These are phyloP conservation scores for Atalantia buxifolia DNA, from an alignment of 345 rosid species.

Conservation along the genomic window DNA sequence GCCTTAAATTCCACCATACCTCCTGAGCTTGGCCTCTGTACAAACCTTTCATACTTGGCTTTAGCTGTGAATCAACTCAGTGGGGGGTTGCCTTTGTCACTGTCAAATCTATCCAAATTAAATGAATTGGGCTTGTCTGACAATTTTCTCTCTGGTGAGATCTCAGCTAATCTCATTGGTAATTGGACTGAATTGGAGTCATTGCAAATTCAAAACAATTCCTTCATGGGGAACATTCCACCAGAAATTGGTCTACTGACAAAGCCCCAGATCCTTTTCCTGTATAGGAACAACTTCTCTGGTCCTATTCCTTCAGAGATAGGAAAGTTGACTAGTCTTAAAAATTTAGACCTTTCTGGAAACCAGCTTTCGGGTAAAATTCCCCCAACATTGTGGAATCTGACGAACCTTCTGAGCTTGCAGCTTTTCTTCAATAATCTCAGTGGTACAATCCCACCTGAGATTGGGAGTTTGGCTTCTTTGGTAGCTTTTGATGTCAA, in stretches of 20 bases:
- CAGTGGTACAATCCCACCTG: conserved; percentile 48
- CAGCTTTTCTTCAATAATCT: conserved; percentile 50
- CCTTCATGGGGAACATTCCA: conserved; percentile 46
- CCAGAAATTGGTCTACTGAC: conserved; percentile 36
- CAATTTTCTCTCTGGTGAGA: conserved; percentile 44
- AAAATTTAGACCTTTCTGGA: conserved; percentile 33
- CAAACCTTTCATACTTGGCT: conserved; percentile 51
- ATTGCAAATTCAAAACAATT: conserved; percentile 51
- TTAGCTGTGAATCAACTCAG: conserved; percentile 46
- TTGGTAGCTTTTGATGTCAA: conserved; percentile 37
- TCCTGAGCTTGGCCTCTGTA: conserved; percentile 49
- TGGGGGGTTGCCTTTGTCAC: conserved; percentile 49
- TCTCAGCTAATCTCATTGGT: conserved; percentile 35
- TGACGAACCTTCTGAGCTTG: conserved; percentile 30
- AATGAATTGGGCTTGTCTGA: conserved; percentile 31
- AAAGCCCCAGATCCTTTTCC: conserved; percentile 30
- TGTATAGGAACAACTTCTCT: conserved; percentile 40
- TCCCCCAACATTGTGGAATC: conserved; percentile 46
- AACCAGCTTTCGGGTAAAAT: conserved; percentile 54
- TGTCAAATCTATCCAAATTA: conserved; percentile 41
- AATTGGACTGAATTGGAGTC: conserved; percentile 49
- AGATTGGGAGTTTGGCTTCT: conserved; percentile 48
- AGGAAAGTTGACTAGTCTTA: conserved; percentile 37
- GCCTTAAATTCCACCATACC: conserved; percentile 53
- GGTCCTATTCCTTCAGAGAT: conserved; percentile 49